phyloP scores from a whole-genome alignment of 2,329 filamentous ascomycete genomes.

The Trichoderma gracile region DNA sequence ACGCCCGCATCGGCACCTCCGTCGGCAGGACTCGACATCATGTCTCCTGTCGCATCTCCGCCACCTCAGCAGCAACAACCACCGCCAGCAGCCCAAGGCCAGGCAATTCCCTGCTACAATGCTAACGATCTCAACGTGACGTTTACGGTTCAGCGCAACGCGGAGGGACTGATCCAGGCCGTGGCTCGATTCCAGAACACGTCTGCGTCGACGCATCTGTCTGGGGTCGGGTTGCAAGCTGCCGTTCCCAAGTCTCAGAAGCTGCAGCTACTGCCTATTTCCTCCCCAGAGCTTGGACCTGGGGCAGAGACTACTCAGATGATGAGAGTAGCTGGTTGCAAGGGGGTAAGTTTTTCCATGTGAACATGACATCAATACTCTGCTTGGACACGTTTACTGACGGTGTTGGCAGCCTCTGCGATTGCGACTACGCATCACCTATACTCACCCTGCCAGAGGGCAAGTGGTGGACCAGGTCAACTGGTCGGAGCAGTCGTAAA shows the following conservation, averaged over 20 bases:
- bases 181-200: conserved; percentile 81
- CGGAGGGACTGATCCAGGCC: conserved; percentile 77
- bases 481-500: conserved; percentile 76
- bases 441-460: conserved; percentile 67
- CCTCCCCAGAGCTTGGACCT: conserved; percentile 70
- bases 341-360: conserved; percentile 70
- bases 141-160: conserved; percentile 80
- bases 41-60: conserved; percentile 51
- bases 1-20: conserved; percentile 36
- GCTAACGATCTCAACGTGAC: conserved; percentile 81
- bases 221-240: conserved; percentile 81
- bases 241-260: conserved; percentile 97
- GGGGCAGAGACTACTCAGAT: conserved; percentile 84
- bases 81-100: conserved; percentile 41
- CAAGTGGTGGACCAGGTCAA: conserved; percentile 90
- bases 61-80: conserved; percentile 47
- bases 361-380: background rate
- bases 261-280: conserved; percentile 87
- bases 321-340: conserved; percentile 83
- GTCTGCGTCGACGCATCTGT: conserved; percentile 64
- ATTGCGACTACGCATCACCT: conserved; percentile 82
- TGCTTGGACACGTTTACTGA: background rate
- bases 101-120: conserved; percentile 75
- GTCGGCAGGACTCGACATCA: conserved; percentile 51
- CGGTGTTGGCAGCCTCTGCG: conserved; percentile 66